Evolutionary conservation across 768 basidiomycete genomes (phyloP).

Genomic region (Thelephora ganbajun): DNA sequence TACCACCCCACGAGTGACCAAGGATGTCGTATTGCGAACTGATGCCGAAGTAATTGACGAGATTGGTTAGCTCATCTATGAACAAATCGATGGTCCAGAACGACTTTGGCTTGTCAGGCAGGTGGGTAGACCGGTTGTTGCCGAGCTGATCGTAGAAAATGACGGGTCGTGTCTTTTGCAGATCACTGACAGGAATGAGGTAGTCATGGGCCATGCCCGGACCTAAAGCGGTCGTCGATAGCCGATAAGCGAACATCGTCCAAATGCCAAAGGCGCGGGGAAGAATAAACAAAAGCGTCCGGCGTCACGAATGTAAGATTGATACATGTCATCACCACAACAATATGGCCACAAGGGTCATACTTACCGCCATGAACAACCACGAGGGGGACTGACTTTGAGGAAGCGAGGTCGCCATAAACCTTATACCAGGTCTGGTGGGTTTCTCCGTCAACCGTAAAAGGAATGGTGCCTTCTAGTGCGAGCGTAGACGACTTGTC

Average conservation of each 20-base stretch:
- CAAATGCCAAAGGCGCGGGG: too few relatives aligned
- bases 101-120: constrained; percentile 17
- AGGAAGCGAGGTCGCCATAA: constrained; percentile 24
- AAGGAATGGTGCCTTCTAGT: constrained; percentile 12
- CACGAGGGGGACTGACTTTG: constrained; percentile 20
- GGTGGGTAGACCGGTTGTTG: constrained; percentile 29
- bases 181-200: constrained; percentile 23
- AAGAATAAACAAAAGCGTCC: too few relatives aligned
- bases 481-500: not conserved
- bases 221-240: too few relatives aligned
- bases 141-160: constrained; percentile 42
- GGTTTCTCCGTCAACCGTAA: constrained; percentile 10
- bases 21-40: constrained; percentile 26
- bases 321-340: too few relatives aligned
- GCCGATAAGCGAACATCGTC: too few relatives aligned
- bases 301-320: too few relatives aligned
- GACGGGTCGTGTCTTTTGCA: constrained; percentile 20
- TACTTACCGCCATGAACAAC: constrained; percentile 29
- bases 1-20: constrained; percentile 50
- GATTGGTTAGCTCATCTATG: constrained; percentile 37
- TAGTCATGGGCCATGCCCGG: constrained; percentile 25
- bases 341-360: too few relatives aligned
- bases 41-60: constrained; percentile 29
- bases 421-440: constrained; percentile 32
- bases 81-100: constrained; percentile 38